A percentile compares a stretch with the other conserved stretches of the same genome.
Evolutionary conservation across 257 asterid species (phyloP).

Genomic region (Avicennia marina): DNA sequence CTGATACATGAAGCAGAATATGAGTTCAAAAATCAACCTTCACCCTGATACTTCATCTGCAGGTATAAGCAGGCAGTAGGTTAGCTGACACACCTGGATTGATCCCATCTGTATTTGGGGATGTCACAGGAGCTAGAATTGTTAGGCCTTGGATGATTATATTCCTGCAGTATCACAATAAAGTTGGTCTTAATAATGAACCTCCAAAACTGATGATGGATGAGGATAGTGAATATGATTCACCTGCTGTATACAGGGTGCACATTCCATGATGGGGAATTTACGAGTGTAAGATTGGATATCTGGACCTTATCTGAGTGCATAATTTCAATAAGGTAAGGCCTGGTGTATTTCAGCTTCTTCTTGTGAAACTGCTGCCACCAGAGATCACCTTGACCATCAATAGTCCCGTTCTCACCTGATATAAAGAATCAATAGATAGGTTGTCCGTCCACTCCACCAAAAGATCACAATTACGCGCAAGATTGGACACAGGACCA

Average conservation of each 20-base stretch:
- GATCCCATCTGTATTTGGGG: constrained; percentile 89
- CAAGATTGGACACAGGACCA: too few relatives aligned
- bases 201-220: neutral
- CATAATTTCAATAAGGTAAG: constrained; percentile 74
- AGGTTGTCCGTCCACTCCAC: too few relatives aligned
- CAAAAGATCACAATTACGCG: too few relatives aligned
- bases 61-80: neutral
- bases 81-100: constrained; percentile 49
- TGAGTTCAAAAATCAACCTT: neutral
- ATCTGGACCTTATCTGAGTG: constrained; percentile 62
- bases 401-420: constrained; percentile 87
- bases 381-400: constrained; percentile 78
- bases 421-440: too few relatives aligned
- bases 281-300: constrained; percentile 54
- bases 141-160: constrained; percentile 72
- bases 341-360: constrained; percentile 66
- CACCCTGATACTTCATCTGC: too few relatives aligned
- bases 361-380: constrained; percentile 68
- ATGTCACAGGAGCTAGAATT: constrained; percentile 65
- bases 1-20: constrained; percentile 24
- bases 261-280: constrained; percentile 82
- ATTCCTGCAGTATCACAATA: constrained; percentile 36
- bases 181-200: neutral
- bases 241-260: constrained; percentile 85
- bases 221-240: neutral